Percentiles rank a stretch among this genome's conserved stretches.
phyloP scores from a whole-genome alignment of 2,329 filamentous ascomycete species.

The Coleophoma cylindrospora region DNA sequence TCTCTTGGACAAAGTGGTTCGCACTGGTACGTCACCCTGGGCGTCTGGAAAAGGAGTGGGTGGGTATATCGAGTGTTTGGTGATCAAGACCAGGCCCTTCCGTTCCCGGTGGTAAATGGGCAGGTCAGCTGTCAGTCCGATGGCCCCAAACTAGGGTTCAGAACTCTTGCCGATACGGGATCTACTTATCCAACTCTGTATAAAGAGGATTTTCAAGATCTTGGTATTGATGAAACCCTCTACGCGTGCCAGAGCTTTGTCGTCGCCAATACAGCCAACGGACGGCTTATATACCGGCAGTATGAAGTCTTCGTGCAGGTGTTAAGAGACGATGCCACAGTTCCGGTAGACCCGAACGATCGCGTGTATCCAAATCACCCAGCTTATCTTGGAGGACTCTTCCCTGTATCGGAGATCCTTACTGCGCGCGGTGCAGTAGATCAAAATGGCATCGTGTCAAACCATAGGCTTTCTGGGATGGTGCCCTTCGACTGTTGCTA shows the following conservation, averaged over 20 bases:
- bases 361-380: conserved; percentile 9
- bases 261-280: conserved; percentile 15
- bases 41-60: conserved; percentile 12
- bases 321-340: conserved; percentile 14
- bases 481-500: conserved; percentile 39
- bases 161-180: conserved; percentile 36
- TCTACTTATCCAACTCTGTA: conserved; percentile 35
- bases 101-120: no score
- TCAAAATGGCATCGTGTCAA: background rate
- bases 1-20: background rate
- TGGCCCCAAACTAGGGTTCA: conserved; percentile 26
- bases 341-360: conserved; percentile 21
- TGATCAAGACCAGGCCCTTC: no score
- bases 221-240: conserved; percentile 26
- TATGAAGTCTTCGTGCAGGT: conserved; percentile 32
- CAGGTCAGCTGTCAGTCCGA: background rate
- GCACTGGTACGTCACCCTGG: conserved; percentile 10
- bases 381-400: conserved; percentile 10
- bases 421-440: background rate
- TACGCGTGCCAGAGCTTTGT: conserved; percentile 33
- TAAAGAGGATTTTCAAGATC: conserved; percentile 26
- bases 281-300: conserved; percentile 13
- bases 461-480: conserved; percentile 33
- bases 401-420: conserved; percentile 5
- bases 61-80: no score